A percentile compares a stretch with the other conserved stretches of the same genome.
Evolutionary conservation across 495 filamentous ascomycete species (phyloP).

Genomic region (Podospora pseudocomata): DNA sequence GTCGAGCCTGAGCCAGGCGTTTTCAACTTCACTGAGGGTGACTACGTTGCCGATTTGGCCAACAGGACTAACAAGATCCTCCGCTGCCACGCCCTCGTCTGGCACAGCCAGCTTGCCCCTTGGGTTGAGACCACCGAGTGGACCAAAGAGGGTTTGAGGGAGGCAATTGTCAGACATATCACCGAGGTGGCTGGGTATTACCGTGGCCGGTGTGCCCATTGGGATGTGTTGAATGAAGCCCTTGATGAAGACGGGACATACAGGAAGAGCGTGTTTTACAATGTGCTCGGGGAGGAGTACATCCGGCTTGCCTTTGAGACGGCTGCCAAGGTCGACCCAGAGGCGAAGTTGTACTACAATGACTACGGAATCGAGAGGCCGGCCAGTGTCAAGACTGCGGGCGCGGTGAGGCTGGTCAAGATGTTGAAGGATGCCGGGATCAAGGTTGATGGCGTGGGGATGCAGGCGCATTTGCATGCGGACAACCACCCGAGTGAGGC

Average conservation of each 20-base stretch:
- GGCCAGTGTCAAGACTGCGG: conserved; percentile 20
- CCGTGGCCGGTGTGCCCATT: conserved; percentile 49
- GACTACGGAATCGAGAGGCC: conserved; percentile 63
- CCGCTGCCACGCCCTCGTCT: conserved; percentile 57
- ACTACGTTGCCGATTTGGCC: conserved; percentile 46
- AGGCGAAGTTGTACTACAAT: conserved; percentile 63
- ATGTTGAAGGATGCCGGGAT: conserved; percentile 48
- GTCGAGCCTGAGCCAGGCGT: conserved; percentile 39
- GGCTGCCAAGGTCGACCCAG: conserved; percentile 48
- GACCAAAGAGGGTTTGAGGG: conserved; percentile 47
- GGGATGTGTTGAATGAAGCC: conserved; percentile 66
- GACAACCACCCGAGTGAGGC: conserved; percentile 47
- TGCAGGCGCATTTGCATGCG: conserved; percentile 59
- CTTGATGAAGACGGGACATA: conserved; percentile 61
- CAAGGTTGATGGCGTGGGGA: conserved; percentile 60
- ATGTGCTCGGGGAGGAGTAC: conserved; percentile 53
- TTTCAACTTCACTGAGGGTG: conserved; percentile 51
- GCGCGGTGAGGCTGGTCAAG: conserved; percentile 51
- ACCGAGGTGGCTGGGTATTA: conserved; percentile 50
- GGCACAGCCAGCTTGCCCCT: conserved; percentile 54
- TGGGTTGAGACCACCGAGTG: conserved; percentile 55
- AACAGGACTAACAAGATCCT: conserved; percentile 43
- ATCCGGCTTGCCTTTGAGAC: conserved; percentile 53
- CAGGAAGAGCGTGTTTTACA: conserved; percentile 51
- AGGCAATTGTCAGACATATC: conserved; percentile 49